phyloP scores from a whole-genome alignment of 2,329 filamentous ascomycete species.

The Leptographium radiaticola region DNA sequence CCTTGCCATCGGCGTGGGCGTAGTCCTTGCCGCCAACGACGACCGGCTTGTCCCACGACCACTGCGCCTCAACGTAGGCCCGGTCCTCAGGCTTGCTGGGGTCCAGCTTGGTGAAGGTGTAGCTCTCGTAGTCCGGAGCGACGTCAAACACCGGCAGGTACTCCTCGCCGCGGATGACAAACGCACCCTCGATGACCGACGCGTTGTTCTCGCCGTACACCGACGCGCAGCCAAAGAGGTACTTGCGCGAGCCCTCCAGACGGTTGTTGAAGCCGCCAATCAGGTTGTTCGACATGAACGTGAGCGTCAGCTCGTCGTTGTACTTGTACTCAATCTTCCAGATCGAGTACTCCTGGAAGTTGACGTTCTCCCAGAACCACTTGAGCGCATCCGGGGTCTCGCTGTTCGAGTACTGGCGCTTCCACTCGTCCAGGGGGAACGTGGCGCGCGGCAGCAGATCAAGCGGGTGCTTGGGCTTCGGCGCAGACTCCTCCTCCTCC shows the following conservation, averaged over 20 bases:
- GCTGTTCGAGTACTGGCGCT: slow-evolving; percentile 97
- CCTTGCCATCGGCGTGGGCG: slow-evolving; percentile 82
- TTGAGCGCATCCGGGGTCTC: slow-evolving; percentile 76
- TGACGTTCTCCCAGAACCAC: slow-evolving; percentile 97
- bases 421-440: slow-evolving; percentile 89
- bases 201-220: slow-evolving; percentile 85
- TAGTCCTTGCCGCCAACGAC: slow-evolving; percentile 76
- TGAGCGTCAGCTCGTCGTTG: slow-evolving; percentile 91
- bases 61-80: slow-evolving; percentile 74
- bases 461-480: slow-evolving; percentile 95
- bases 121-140: slow-evolving; percentile 94
- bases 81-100: slow-evolving; percentile 71
- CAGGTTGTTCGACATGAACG: slow-evolving; percentile 98
- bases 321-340: slow-evolving; percentile 98
- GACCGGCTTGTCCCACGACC: slow-evolving; percentile 84
- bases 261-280: slow-evolving; percentile 96
- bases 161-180: slow-evolving; percentile 88
- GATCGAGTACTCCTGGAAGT: slow-evolving; percentile 89
- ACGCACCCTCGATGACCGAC: slow-evolving; percentile 85
- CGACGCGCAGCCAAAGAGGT: slow-evolving; percentile 80
- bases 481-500: slow-evolving; percentile 36
- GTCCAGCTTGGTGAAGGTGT: slow-evolving; percentile 94
- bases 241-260: slow-evolving; percentile 96
- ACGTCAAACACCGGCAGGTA: slow-evolving; percentile 81
- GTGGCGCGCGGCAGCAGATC: slow-evolving; percentile 70